phyloP scores from a whole-genome alignment of 371 early-diverging fungal species.

The Apophysomyces trapeziformis region DNA sequence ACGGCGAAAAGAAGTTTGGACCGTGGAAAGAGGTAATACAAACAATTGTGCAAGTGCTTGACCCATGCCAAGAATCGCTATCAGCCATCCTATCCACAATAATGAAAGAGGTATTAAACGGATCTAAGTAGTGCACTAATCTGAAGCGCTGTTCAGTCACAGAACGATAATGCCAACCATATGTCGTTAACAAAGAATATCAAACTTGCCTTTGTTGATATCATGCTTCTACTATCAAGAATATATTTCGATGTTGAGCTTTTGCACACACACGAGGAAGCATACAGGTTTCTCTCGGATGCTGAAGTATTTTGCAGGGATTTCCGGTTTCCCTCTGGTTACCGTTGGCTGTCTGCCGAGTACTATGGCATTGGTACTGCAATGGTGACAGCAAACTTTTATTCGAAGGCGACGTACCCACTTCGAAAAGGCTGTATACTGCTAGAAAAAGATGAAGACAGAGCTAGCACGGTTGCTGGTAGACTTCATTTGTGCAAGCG shows the following conservation, averaged over 20 bases:
- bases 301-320: slow-evolving; percentile 38
- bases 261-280: slow-evolving; percentile 27
- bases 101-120: slow-evolving; percentile 23
- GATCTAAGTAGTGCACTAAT: background rate
- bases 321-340: slow-evolving; percentile 29
- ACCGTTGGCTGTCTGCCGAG: slow-evolving; percentile 39
- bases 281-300: slow-evolving; percentile 32
- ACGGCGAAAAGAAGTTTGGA: slow-evolving; percentile 11
- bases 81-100: slow-evolving; percentile 19
- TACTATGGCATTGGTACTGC: slow-evolving; percentile 42
- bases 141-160: background rate
- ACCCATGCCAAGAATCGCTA: slow-evolving; percentile 26
- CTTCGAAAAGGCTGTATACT: slow-evolving; percentile 41
- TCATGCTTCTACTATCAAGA: slow-evolving; percentile 35
- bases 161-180: background rate
- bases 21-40: slow-evolving; percentile 1
- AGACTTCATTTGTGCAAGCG: slow-evolving; percentile 45
- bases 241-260: slow-evolving; percentile 34
- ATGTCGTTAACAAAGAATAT: slow-evolving; percentile 10
- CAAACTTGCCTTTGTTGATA: slow-evolving; percentile 36
- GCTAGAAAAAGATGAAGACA: slow-evolving; percentile 33
- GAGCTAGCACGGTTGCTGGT: slow-evolving; percentile 28
- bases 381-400: slow-evolving; percentile 30
- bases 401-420: slow-evolving; percentile 33
- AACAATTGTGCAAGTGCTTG: slow-evolving; percentile 13